Percentiles rank a stretch among this genome's conserved stretches.
These are phyloP conservation scores for Diaporthe amygdali DNA, from an alignment of 2,329 filamentous ascomycete genomes.

Conservation along the genomic window DNA sequence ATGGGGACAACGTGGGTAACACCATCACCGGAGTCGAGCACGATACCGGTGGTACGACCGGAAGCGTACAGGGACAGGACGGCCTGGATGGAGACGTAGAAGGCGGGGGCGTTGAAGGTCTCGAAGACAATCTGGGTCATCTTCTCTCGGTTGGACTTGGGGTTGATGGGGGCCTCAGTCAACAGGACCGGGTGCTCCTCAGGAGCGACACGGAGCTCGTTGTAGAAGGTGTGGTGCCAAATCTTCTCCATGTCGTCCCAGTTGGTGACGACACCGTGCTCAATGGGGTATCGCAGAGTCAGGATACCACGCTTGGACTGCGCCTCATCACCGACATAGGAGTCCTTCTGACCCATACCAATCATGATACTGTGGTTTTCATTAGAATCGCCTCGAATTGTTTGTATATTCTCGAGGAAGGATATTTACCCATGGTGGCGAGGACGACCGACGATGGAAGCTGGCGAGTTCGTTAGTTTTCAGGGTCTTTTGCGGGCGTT, in stretches of 20 bases:
- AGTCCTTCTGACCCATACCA: constrained; percentile 99
- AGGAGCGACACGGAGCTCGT: constrained; percentile 99
- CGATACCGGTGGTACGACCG: constrained; percentile 99
- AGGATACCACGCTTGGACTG: constrained; percentile 99
- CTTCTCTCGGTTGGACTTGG: constrained; percentile 99
- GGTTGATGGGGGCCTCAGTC: constrained; percentile 99
- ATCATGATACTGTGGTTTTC: constrained; percentile 83
- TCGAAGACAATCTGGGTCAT: constrained; percentile 99
- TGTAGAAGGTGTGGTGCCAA: constrained; percentile 99
- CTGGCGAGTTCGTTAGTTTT: constrained; percentile 50
- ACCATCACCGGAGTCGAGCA: constrained; percentile 99
- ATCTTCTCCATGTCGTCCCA: constrained; percentile 99
- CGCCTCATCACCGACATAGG: constrained; percentile 99
- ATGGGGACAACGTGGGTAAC: constrained; percentile 99
- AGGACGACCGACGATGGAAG: constrained; percentile 99
- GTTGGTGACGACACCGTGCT: constrained; percentile 99
- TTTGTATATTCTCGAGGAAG: constrained; percentile 56
- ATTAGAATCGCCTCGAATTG: constrained; percentile 10
- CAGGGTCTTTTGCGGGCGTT: constrained; percentile 12
- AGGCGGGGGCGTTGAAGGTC: constrained; percentile 99
- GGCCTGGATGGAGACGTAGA: constrained; percentile 98
- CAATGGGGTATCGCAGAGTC: constrained; percentile 98
- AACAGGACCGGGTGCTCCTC: constrained; percentile 99
- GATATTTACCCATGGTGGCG: constrained; percentile 99
- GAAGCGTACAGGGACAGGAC: constrained; percentile 99